These are phyloP conservation scores for Teratosphaeria viscida DNA, from an alignment of 2,329 filamentous ascomycete genomes.

Conservation along the genomic window DNA sequence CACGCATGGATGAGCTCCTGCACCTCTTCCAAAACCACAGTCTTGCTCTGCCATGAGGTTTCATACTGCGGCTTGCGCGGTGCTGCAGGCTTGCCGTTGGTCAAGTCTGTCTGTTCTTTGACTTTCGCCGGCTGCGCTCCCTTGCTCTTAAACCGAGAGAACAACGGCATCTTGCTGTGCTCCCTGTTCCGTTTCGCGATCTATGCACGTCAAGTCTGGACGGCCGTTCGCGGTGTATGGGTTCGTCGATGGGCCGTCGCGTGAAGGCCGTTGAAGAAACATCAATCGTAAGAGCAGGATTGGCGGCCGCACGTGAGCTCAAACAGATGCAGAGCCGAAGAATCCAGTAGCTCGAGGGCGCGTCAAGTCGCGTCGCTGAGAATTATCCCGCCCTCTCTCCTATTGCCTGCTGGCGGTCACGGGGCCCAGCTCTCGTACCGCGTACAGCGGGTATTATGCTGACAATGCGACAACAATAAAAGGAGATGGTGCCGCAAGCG, in stretches of 20 bases:
- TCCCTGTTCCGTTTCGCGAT: neutral
- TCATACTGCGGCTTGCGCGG: slow-evolving; percentile 64
- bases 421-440: neutral
- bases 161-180: slow-evolving; percentile 41
- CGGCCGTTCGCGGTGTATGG: neutral
- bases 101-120: slow-evolving; percentile 36
- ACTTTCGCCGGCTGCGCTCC: slow-evolving; percentile 52
- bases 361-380: neutral
- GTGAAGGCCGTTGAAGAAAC: neutral
- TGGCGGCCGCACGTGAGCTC: neutral
- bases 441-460: neutral
- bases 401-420: neutral
- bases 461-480: neutral
- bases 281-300: neutral
- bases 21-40: slow-evolving; percentile 81
- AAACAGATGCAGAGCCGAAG: neutral
- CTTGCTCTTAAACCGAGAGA: slow-evolving; percentile 62
- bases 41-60: slow-evolving; percentile 77
- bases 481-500: neutral
- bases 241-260: neutral
- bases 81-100: slow-evolving; percentile 28
- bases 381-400: neutral
- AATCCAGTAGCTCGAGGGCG: neutral
- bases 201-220: neutral
- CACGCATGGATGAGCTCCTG: slow-evolving; percentile 76